Base-by-base conservation (phyloP, 225 moss, liverwort and hornwort species). In the Thuidium tamariscinum region DNA sequence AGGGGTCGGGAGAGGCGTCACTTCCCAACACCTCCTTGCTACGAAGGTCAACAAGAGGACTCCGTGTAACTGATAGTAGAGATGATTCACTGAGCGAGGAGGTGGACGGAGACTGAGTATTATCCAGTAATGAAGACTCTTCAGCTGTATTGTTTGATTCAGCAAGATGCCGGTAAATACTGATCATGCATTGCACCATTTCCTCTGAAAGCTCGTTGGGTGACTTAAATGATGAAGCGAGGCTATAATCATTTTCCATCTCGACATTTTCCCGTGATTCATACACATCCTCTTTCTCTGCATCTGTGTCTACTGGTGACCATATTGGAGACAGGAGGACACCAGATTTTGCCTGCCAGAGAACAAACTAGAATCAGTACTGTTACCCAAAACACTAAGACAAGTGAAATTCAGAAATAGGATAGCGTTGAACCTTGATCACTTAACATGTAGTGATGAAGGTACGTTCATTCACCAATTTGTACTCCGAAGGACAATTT, bases 161-260 rank as follows among this genome's bases (percentile, higher is more conserved):
- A 70, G 91, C 88, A 78, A 95, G 90, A 83, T 98, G 96, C 90
- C 91, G 94, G 82, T 98, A 98, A 72, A 98, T 98, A 70, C 89
- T 91, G 52, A 95, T 91, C 90, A 98, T 88, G 87, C 98, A 96
- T 85, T 82, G 88, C 51, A 98, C 95, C 93, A 98, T 94, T 87
- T 96, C 93, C 90, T 98, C 96, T 42, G 98, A 94, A 54, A 98
- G 95, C 68, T 92, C 92, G 83, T 98, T 98, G 59, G 94, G 93
- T 19, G 91, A 87, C 55, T 90, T 86, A 41, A 86, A 87, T 37
- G 91, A 86, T 46, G 86, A 69, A 86, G 86, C 80, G 25, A 88
- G 80, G 57, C 82, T 87, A 66, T 78, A 87, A 80, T 85, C 81
- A 51, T 87, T 87, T 76, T 90, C 90, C 54, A 80, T 71, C 44